Conservation (phyloP, 169 alveolate species). For the Cystoisospora suis region DNA sequence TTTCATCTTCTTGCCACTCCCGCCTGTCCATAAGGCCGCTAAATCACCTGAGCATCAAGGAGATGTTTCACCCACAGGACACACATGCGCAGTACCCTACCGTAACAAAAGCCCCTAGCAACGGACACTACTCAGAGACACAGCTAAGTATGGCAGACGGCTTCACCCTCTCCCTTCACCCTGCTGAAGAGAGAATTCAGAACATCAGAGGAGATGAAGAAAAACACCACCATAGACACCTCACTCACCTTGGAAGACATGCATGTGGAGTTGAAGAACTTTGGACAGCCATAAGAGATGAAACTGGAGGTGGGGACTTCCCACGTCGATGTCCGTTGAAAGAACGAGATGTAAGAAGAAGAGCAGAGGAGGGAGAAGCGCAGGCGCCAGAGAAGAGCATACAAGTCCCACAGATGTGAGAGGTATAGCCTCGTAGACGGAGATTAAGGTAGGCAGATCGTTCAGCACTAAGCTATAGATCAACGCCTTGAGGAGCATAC, state of each 20-base stretch:
- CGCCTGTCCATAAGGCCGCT: slow-evolving; percentile 8
- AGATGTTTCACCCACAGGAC: too few relatives aligned
- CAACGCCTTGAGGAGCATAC: slow-evolving; percentile 72
- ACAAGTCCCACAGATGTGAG: slow-evolving; percentile 52
- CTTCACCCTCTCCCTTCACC: too few relatives aligned
- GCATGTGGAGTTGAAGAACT: slow-evolving; percentile 43
- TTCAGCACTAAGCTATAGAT: slow-evolving; percentile 72
- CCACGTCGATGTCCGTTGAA: slow-evolving; percentile 21
- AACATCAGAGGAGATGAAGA: too few relatives aligned
- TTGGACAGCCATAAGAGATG: slow-evolving; percentile 51
- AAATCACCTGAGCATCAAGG: slow-evolving; percentile 29
- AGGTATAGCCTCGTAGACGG: slow-evolving; percentile 67
- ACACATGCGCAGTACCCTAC: too few relatives aligned
- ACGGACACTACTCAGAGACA: too few relatives aligned
- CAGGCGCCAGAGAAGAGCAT: slow-evolving; percentile 65
- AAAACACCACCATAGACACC: too few relatives aligned
- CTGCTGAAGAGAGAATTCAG: too few relatives aligned
- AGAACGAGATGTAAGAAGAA: slow-evolving; percentile 55
- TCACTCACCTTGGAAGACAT: slow-evolving; percentile 58
- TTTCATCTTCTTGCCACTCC: neutral
- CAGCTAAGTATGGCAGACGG: too few relatives aligned
- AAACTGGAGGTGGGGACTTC: slow-evolving; percentile 44
- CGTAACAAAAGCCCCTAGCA: too few relatives aligned
- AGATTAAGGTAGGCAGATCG: slow-evolving; percentile 46
- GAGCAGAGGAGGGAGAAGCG: slow-evolving; percentile 71